phyloP scores from a whole-genome alignment of 2,329 filamentous ascomycete species.

The Ascochyta fabae region DNA sequence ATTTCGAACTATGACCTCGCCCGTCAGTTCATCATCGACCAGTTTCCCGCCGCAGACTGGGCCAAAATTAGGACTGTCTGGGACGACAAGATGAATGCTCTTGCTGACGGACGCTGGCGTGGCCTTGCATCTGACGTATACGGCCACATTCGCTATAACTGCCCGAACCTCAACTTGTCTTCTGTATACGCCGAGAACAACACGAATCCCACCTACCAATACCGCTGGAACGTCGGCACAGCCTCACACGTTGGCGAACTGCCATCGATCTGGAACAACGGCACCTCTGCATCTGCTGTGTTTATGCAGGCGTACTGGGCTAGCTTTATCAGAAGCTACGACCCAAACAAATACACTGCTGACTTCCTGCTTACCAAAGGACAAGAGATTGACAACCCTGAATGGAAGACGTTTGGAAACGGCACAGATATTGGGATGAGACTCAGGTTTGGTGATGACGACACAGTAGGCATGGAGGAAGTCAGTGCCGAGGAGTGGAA shows the following conservation, averaged over 20 bases:
- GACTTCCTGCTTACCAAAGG: constrained; percentile 27
- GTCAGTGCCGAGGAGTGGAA: constrained; percentile 30
- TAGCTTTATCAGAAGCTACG: constrained; percentile 51
- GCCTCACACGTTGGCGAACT: constrained; percentile 49
- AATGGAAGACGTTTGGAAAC: constrained; percentile 32
- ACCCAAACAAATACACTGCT: constrained; percentile 49
- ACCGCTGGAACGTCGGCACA: constrained; percentile 56
- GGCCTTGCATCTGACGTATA: constrained; percentile 50
- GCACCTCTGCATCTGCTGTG: constrained; percentile 34
- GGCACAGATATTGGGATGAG: constrained; percentile 24
- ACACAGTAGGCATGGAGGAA: constrained; percentile 40
- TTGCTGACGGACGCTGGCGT: constrained; percentile 34
- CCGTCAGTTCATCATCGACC: constrained; percentile 48
- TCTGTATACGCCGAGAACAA: constrained; percentile 38
- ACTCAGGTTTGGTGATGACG: constrained; percentile 36
- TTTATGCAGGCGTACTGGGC: constrained; percentile 52
- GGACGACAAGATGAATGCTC: constrained; percentile 39
- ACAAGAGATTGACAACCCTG: constrained; percentile 27
- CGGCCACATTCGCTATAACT: constrained; percentile 60
- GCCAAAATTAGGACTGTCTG: constrained; percentile 37
- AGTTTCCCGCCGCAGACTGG: constrained; percentile 45
- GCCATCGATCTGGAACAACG: constrained; percentile 49
- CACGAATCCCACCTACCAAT: constrained; percentile 51
- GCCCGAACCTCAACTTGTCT: constrained; percentile 54
- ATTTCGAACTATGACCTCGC: constrained; percentile 41